Base-by-base conservation (phyloP, 345 rosid species). In the Salix dunnii region DNA sequence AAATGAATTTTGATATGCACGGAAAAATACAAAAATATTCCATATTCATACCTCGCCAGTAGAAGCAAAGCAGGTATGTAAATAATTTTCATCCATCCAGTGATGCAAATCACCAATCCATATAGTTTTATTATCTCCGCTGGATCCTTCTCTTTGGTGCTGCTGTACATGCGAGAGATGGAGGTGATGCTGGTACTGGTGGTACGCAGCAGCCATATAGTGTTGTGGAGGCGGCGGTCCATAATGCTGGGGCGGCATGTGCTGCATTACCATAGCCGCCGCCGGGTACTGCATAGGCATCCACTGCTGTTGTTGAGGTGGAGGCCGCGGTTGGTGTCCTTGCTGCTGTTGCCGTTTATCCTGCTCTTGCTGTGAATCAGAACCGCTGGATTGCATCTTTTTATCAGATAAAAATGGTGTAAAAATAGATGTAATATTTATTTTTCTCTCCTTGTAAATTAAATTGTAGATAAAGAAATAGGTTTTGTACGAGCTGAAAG, bases 91-190 rank as follows among this genome's bases (percentile, higher is more conserved):
- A 60, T 96, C 98, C 99, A 96, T 93, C 99, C 99, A 96, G 38
- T 88, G 97, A 83, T 90, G 91, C 86, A 96, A 91, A 86, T 96
- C 99, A 31, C 99, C 99, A 73, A 93, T 88, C 99, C 99, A 96
- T 49, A 96, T 67, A 8, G 98, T 88, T 78, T 88, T 91, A 77
- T 93, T 93, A 69, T 93, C 97, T 33, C 87, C 83, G 78, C 82
- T 77, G 6, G 89, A 87, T 80, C 90, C 89, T n/a, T 85, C 88
- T 67, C 83, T 75, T 48, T 71, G 78, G 74, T 77, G 80, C 33
- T 76, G 86, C 72, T 81, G 87, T 20, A 25, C 69, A 67, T 79
- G 83, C 33, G 66, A 83, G 7, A 71, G 86, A 16, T 79, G 84
- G 20, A 84, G 77, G 18, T 77, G 78, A 46, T 63, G 76, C 16